Conservation (phyloP, 345 rosid genomes). For the Reutealis trisperma region DNA sequence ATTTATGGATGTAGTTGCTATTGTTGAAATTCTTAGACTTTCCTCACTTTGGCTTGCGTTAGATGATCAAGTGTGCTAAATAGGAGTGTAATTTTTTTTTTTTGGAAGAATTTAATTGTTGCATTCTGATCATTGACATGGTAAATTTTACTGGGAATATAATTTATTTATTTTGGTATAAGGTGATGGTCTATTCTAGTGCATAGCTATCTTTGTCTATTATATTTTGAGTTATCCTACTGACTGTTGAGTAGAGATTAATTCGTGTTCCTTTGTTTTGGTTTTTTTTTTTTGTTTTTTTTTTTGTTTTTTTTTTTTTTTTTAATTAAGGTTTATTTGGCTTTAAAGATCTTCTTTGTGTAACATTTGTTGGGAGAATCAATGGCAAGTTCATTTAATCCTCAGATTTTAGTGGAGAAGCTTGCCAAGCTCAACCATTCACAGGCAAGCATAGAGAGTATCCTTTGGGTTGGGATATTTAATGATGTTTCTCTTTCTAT, state of each 20-base stretch:
- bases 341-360: conserved; percentile 22
- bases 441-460: conserved; percentile 99
- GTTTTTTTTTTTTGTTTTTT: conserved; percentile 11
- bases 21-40: background rate
- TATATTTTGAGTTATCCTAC: background rate
- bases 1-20: too few relatives aligned
- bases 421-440: conserved; percentile 86
- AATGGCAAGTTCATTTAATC: conserved; percentile 90
- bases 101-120: background rate
- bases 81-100: too few relatives aligned
- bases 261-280: conserved; percentile 7
- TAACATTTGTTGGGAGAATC: conserved; percentile 30
- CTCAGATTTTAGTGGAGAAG: conserved; percentile 89
- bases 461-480: conserved; percentile 46
- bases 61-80: background rate
- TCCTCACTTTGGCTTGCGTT: background rate
- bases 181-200: background rate
- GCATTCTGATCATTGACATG: background rate
- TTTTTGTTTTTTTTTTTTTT: conserved; percentile 12
- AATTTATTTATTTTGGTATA: background rate
- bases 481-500: conserved; percentile 13
- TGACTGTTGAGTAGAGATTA: background rate
- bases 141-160: background rate
- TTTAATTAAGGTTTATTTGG: conserved; percentile 30
- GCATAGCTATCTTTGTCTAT: background rate